Evolutionary conservation across 371 early-diverging fungal species (phyloP).

Genomic region (Mucor saturninus): DNA sequence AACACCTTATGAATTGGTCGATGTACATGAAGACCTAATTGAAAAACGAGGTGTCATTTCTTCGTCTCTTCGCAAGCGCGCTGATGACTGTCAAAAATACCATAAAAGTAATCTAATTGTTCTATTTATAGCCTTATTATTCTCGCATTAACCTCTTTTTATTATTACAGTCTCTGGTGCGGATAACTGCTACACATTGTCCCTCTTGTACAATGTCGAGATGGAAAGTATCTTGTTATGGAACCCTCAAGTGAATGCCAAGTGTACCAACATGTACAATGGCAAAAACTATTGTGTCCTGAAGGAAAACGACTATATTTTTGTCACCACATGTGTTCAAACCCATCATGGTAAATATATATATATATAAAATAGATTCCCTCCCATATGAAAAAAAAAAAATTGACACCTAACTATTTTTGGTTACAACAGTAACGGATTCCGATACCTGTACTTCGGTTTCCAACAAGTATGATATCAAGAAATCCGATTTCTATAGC

Average conservation of each 20-base stretch:
- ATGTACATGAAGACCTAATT: constrained; percentile 34
- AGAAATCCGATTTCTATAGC: constrained; percentile 33
- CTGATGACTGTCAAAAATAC: constrained; percentile 30
- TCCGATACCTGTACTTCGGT: constrained; percentile 44
- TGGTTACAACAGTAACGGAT: constrained; percentile 27
- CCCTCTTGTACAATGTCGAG: constrained; percentile 36
- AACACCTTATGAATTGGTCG: constrained; percentile 34
- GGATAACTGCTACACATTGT: constrained; percentile 40
- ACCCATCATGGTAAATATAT: constrained; percentile 15
- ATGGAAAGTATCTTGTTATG: constrained; percentile 27
- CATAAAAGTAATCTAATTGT: constrained; percentile 25
- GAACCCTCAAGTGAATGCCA: constrained; percentile 44
- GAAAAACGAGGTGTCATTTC: constrained; percentile 19
- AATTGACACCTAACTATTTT: background rate
- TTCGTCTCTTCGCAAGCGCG: constrained; percentile 23
- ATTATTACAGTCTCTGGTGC: constrained; percentile 25
- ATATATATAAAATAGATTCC: background rate
- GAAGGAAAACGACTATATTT: constrained; percentile 7
- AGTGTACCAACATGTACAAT: constrained; percentile 43
- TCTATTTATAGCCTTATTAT: background rate
- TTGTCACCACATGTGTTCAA: constrained; percentile 13
- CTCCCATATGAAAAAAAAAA: background rate
- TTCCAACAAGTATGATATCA: constrained; percentile 37
- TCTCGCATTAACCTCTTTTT: background rate
- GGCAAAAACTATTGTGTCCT: constrained; percentile 49